These are phyloP conservation scores for Puccinia triticina DNA, from an alignment of 1,284 basidiomycete genomes.

Conservation along the genomic window DNA sequence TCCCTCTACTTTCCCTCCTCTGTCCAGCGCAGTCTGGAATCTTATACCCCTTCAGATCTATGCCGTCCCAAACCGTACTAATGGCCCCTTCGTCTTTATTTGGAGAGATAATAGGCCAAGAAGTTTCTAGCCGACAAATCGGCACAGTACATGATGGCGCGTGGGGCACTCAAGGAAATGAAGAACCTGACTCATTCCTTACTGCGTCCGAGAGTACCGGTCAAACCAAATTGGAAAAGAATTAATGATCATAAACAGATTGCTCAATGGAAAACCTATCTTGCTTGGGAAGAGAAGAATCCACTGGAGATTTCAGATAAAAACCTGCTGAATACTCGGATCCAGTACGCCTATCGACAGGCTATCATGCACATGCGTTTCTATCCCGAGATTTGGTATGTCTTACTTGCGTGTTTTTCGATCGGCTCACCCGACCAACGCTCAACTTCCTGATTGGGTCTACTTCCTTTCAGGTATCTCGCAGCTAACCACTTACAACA, in stretches of 20 bases:
- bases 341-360: constrained; percentile 83
- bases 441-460: not conserved
- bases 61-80: not conserved
- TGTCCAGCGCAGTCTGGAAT: not conserved
- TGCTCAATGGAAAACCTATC: constrained; percentile 83
- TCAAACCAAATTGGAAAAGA: constrained; percentile 49
- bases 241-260: constrained; percentile 71
- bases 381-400: constrained; percentile 90
- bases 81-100: not conserved
- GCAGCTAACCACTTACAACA: constrained; percentile 78
- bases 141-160: constrained; percentile 87
- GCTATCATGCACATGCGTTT: constrained; percentile 87
- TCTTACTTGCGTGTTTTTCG: not conserved
- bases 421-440: constrained; percentile 18
- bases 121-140: constrained; percentile 87
- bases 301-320: constrained; percentile 87
- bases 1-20: constrained; percentile 4
- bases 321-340: constrained; percentile 69
- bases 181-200: constrained; percentile 64
- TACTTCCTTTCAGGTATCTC: constrained; percentile 73
- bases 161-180: constrained; percentile 81
- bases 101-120: constrained; percentile 69
- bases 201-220: constrained; percentile 59
- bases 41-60: not conserved
- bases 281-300: constrained; percentile 95